Evolutionary conservation across 805 yeast species (phyloP).

Genomic region (Kurtzmaniella fragi): DNA sequence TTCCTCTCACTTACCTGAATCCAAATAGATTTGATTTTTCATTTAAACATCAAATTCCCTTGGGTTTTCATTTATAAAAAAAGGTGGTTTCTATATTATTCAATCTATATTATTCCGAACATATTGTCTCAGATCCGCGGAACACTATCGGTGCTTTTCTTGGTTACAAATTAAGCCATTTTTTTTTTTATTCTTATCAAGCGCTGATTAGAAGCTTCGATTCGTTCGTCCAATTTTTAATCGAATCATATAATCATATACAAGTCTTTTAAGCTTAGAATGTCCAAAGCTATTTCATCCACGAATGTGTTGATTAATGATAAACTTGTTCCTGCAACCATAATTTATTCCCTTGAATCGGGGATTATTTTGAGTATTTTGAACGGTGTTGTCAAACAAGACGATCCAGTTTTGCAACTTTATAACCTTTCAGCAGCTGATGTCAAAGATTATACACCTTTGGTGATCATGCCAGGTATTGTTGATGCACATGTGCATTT

Average conservation of each 20-base stretch:
- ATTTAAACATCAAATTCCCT: too few species aligned
- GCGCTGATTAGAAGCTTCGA: too few species aligned
- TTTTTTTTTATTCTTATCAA: too few species aligned
- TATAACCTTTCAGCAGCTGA: slow-evolving; percentile 40
- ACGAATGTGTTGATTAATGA: slow-evolving; percentile 49
- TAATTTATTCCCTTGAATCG: slow-evolving; percentile 48
- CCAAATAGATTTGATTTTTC: too few species aligned
- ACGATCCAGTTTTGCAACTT: slow-evolving; percentile 34
- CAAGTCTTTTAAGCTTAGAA: slow-evolving; percentile 10
- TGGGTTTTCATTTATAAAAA: too few species aligned
- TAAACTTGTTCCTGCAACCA: slow-evolving; percentile 51
- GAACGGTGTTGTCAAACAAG: slow-evolving; percentile 21
- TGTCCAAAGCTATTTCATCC: slow-evolving; percentile 65
- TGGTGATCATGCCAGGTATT: slow-evolving; percentile 77
- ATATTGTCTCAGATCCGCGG: too few species aligned
- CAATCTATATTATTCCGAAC: too few species aligned
- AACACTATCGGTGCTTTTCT: too few species aligned
- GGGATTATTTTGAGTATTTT: slow-evolving; percentile 55
- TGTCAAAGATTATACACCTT: slow-evolving; percentile 55
- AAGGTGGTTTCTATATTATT: too few species aligned
- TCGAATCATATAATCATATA: background rate
- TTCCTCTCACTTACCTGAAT: too few species aligned
- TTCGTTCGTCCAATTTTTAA: background rate
- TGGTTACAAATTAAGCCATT: too few species aligned
- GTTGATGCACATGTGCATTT: slow-evolving; percentile 93